Conservation (phyloP, 108 stramenopile species). For the Bacterosira constricta region DNA sequence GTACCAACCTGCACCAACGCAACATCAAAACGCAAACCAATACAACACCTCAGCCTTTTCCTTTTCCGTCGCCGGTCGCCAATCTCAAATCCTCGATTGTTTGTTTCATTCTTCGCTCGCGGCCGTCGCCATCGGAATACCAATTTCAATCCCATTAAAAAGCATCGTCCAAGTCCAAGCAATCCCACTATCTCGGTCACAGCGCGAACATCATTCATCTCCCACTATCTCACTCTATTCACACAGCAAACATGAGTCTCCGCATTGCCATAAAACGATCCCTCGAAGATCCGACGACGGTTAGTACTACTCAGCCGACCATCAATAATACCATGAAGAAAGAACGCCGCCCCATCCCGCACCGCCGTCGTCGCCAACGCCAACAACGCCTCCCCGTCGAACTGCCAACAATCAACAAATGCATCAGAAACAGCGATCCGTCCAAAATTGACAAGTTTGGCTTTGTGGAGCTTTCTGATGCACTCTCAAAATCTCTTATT, state of each 20-base stretch:
- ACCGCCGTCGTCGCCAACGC: not conserved
- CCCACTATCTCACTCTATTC: no score
- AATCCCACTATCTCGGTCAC: no score
- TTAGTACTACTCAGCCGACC: not conserved
- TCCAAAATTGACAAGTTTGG: slow-evolving; percentile 14
- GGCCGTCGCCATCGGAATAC: no score
- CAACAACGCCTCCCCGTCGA: not conserved
- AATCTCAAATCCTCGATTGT: no score
- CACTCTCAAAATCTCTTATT: not conserved
- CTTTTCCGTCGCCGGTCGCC: not conserved
- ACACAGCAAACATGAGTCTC: slow-evolving; percentile 1
- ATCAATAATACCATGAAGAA: not conserved
- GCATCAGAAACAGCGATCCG: slow-evolving; percentile 10
- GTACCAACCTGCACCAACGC: no score
- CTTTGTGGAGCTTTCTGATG: slow-evolving; percentile 8
- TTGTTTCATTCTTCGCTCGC: no score
- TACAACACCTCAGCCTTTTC: no score
- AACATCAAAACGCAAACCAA: no score
- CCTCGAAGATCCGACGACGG: slow-evolving; percentile 4
- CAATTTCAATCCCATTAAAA: no score
- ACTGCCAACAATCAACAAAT: slow-evolving; percentile 1
- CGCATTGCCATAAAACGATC: slow-evolving; percentile 27
- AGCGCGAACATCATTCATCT: no score
- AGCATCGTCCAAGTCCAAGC: no score
- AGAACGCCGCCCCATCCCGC: not conserved